Percentiles rank a stretch among this genome's conserved stretches.
Evolutionary conservation across 2,329 filamentous ascomycete genomes (phyloP).

Genomic region (Nigrospora oryzae): DNA sequence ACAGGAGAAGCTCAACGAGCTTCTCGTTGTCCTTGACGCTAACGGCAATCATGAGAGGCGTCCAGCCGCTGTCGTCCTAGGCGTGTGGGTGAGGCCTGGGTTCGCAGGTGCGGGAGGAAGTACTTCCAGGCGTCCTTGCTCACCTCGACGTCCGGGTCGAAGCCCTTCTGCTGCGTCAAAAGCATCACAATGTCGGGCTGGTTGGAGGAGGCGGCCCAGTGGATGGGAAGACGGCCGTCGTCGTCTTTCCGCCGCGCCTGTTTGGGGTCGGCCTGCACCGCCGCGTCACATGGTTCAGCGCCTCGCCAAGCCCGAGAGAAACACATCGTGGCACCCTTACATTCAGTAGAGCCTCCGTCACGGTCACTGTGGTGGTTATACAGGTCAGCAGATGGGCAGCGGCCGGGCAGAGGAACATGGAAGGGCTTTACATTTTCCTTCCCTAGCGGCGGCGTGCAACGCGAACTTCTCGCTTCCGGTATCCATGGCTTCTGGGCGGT

Average conservation of each 20-base stretch:
- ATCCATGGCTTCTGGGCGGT: slow-evolving; percentile 13
- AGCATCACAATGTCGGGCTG: slow-evolving; percentile 65
- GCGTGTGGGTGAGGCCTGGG: background rate
- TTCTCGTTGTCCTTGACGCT: slow-evolving; percentile 65
- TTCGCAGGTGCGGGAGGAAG: too few species aligned
- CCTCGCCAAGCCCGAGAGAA: too few species aligned
- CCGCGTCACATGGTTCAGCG: background rate
- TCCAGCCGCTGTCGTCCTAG: slow-evolving; percentile 73
- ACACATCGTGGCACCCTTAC: slow-evolving; percentile 26
- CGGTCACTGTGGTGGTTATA: slow-evolving; percentile 38
- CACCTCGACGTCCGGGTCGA: slow-evolving; percentile 78
- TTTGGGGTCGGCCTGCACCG: slow-evolving; percentile 63
- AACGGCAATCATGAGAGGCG: slow-evolving; percentile 73
- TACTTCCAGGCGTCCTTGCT: background rate
- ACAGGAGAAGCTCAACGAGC: slow-evolving; percentile 58
- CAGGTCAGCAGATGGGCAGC: background rate
- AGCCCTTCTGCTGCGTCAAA: slow-evolving; percentile 60
- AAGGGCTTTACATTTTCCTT: slow-evolving; percentile 61
- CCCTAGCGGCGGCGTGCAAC: slow-evolving; percentile 78
- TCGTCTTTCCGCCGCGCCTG: slow-evolving; percentile 66
- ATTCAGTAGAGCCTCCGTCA: slow-evolving; percentile 68
- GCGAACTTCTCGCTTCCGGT: slow-evolving; percentile 57
- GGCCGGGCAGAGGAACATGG: background rate
- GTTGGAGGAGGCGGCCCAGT: slow-evolving; percentile 90
- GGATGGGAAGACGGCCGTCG: slow-evolving; percentile 82